These are phyloP conservation scores for Cordyceps farinosa DNA, from an alignment of 2,329 filamentous ascomycete genomes.

Conservation along the genomic window DNA sequence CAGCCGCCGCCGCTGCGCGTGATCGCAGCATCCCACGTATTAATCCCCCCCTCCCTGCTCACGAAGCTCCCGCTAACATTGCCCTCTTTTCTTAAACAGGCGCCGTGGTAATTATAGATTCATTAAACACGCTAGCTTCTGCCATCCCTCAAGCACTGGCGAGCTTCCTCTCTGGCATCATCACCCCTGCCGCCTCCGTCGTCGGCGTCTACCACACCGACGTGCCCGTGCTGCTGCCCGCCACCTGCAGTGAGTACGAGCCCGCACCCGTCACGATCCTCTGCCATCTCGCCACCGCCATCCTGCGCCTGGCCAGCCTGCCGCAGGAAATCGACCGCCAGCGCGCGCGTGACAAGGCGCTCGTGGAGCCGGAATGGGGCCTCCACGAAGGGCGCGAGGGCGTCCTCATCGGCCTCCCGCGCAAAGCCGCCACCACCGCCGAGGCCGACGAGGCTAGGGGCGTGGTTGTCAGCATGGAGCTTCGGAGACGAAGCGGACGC, in stretches of 20 bases:
- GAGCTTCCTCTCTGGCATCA: slow-evolving; percentile 65
- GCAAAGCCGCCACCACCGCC: slow-evolving; percentile 38
- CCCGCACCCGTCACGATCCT: slow-evolving; percentile 70
- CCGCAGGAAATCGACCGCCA: slow-evolving; percentile 71
- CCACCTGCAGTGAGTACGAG: slow-evolving; percentile 49
- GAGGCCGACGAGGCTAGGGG: slow-evolving; percentile 29
- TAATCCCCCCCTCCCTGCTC: slow-evolving; percentile 20
- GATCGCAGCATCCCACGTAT: slow-evolving; percentile 42
- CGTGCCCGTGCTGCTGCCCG: slow-evolving; percentile 55
- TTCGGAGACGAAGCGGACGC: slow-evolving; percentile 77
- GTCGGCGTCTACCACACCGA: slow-evolving; percentile 81
- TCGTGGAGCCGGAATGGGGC: slow-evolving; percentile 74
- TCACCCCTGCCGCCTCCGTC: slow-evolving; percentile 66
- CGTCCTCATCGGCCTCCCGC: slow-evolving; percentile 63
- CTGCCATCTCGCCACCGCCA: slow-evolving; percentile 81
- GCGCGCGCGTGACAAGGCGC: slow-evolving; percentile 70
- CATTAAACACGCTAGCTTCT: slow-evolving; percentile 63
- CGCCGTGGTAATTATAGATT: slow-evolving; percentile 75
- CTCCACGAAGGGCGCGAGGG: slow-evolving; percentile 75
- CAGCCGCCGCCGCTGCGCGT: slow-evolving; percentile 31
- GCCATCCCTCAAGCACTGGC: slow-evolving; percentile 55
- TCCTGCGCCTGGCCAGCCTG: slow-evolving; percentile 71
- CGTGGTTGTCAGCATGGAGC: slow-evolving; percentile 81
- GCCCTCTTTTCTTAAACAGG: slow-evolving; percentile 41
- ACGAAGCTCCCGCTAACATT: slow-evolving; percentile 20